Base-by-base conservation (phyloP, 2,329 filamentous ascomycete species). In the Penicillium sp. region DNA sequence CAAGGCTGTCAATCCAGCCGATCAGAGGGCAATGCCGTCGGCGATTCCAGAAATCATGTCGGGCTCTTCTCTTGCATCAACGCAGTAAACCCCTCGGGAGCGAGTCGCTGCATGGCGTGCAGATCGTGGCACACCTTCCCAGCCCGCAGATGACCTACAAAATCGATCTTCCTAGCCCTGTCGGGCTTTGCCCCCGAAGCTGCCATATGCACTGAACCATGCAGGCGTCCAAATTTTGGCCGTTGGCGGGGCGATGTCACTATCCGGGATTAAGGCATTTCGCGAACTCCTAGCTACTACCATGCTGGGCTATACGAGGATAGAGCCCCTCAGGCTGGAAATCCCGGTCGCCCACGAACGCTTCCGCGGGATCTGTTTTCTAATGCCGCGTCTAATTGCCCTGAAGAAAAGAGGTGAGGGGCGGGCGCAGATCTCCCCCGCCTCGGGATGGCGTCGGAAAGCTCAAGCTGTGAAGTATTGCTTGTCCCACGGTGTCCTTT, bases 121-220 rank as follows among this genome's bases (percentile, higher is more conserved):
- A 49, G 57, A 58, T 58, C 52, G 48, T 57, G 44, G 49, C 45
- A 52, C 48, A 54, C 21, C 52, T 39, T 47, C 36, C 39, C 28
- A 53, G 21, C 42, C 51, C 42, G 55, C 59, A 62, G 59, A 60
- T 63, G 60, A 62, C 55, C 47, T 54, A 54, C 49, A 47, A 61
- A 58, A 58, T 18, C 34, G 42, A 51, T 56, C 33, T 34, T 23
- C 42, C 9, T 44, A 33, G 44, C 42, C 24, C n/a, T 41, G 38
- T 34, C 38, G 24, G n/a, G 43, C 26, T 41, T 48, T 31, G 34
- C 29, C 36, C 34, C 26, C 33, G 18, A 23, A 42, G 16, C 41
- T 43, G 6, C 39, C 21, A 12, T 16, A 49, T 31, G 26, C 41
- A 43, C 28, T 9, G 39, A n/a, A 42, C 24, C 39, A 42, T 49